A percentile compares a stretch with the other conserved stretches of the same genome.
phyloP scores from a whole-genome alignment of 2,329 filamentous ascomycete species.

The Sarocladium oryzae region DNA sequence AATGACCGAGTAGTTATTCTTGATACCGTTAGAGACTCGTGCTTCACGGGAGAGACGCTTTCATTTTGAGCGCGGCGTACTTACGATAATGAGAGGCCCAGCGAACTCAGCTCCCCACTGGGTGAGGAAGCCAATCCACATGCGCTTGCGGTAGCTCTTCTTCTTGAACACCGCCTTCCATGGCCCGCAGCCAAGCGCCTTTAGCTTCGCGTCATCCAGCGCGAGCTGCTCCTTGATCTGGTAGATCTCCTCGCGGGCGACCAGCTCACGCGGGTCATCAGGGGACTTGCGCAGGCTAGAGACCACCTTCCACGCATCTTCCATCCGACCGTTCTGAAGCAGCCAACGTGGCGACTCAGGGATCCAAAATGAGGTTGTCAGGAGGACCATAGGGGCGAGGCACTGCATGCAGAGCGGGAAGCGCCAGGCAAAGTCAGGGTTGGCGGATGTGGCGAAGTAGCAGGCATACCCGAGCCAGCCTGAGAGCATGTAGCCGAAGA shows the following conservation, averaged over 20 bases:
- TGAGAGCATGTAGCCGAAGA: constrained; percentile 39
- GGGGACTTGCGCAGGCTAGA: constrained; percentile 29
- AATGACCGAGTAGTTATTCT: constrained; percentile 37
- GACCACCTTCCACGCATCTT: constrained; percentile 38
- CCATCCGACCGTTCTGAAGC: constrained; percentile 35
- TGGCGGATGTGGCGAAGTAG: constrained; percentile 20
- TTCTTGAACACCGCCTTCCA: constrained; percentile 40
- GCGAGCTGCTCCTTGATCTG: constrained; percentile 39
- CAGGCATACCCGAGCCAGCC: constrained; percentile 30
- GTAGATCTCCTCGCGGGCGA: constrained; percentile 38
- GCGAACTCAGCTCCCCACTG: constrained; percentile 48
- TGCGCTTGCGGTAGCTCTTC: constrained; percentile 41
- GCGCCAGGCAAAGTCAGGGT: constrained; percentile 31
- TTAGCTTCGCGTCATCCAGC: constrained; percentile 34
- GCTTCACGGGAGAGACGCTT: too few relatives aligned
- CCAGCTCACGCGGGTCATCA: constrained; percentile 32
- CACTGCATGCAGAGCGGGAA: constrained; percentile 36
- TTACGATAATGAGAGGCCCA: constrained; percentile 43
- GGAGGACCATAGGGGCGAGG: constrained; percentile 29
- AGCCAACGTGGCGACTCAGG: constrained; percentile 43
- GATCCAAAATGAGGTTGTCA: constrained; percentile 27
- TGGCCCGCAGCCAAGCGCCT: constrained; percentile 28
- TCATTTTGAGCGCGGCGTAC: constrained; percentile 15
- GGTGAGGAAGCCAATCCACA: constrained; percentile 44
- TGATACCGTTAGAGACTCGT: neutral